A percentile compares a stretch with the other conserved stretches of the same genome.
Evolutionary conservation across 2,329 filamentous ascomycete genomes (phyloP).

Genomic region (Dactylonectria macrodidyma): DNA sequence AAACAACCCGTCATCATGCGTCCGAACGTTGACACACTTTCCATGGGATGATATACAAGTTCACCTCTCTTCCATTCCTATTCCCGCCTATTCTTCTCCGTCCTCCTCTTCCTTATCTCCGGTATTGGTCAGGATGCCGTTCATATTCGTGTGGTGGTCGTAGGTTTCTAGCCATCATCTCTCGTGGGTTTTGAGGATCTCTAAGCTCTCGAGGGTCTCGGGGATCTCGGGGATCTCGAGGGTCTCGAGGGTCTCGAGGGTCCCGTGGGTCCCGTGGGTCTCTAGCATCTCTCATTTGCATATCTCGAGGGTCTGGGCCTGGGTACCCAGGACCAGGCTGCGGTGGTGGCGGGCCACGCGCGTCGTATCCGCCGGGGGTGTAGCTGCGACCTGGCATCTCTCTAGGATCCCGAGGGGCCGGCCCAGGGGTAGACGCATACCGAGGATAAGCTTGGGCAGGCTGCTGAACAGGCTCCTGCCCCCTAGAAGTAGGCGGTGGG

Average conservation of each 20-base stretch:
- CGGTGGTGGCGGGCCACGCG: conserved; percentile 56
- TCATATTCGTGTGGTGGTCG: conserved; percentile 64
- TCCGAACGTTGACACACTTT: conserved; percentile 26
- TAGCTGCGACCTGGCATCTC: conserved; percentile 62
- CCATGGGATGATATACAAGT: conserved; percentile 30
- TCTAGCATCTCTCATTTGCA: conserved; percentile 54
- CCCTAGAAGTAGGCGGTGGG: conserved; percentile 56
- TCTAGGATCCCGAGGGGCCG: conserved; percentile 59
- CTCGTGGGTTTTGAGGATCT: conserved; percentile 55
- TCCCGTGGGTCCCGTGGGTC: conserved; percentile 50
- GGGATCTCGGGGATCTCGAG: conserved; percentile 35
- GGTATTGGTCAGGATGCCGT: conserved; percentile 60
- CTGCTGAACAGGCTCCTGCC: conserved; percentile 58
- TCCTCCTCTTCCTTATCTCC: conserved; percentile 52
- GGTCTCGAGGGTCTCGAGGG: conserved; percentile 48
- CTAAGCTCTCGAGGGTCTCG: conserved; percentile 41
- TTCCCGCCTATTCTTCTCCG: not conserved
- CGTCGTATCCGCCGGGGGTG: conserved; percentile 62
- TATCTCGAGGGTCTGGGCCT: conserved; percentile 51
- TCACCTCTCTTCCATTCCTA: not conserved
- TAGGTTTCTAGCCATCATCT: conserved; percentile 60
- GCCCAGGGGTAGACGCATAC: conserved; percentile 61
- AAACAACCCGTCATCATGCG: conserved; percentile 24
- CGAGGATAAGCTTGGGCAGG: conserved; percentile 58
- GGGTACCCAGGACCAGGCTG: conserved; percentile 51